Base-by-base conservation (phyloP, 1,284 basidiomycete genomes). In the Thelephora terrestris region DNA sequence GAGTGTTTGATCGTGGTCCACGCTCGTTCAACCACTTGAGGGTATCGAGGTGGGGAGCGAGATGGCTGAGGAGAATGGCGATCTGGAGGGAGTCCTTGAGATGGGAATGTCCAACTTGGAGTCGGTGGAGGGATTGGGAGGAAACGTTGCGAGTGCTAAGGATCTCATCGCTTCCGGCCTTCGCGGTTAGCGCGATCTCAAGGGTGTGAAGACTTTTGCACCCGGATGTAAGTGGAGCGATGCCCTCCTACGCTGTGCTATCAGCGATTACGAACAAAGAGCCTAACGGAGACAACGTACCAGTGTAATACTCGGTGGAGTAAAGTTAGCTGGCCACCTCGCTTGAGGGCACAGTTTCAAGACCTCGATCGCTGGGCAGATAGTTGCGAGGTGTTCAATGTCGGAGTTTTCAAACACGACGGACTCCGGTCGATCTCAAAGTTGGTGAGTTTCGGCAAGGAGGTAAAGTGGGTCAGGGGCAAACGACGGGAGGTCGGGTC, bases 351-450 rank as follows among this genome's bases (percentile, higher is more conserved):
- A 85, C 12, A 87, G 66, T 37, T 75, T 74, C 37, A 85, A 62
- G 20, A 75, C 68, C 63, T 86, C 81, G 50, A 87, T 66, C 52
- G 71, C 76, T 0, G 84, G 83, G 52, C 79, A 83, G 34, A 76
- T 73, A 32, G 67, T 67, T 17, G 80, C 76, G 7, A 86, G 56
- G 53, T 69, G 69, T 44, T 67, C 65, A 51, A 87, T 60, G 60
- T 87, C 84, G 47, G 66, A 61, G 35, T 78, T 70, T 45, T 71
- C 66, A 64, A 87, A 79, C 50, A 83, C 65, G 45, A 77, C 70
- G 5, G 81, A 85, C 59, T 85, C 81, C 16, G 84, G 82, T 87
- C 85, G 51, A 87, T 73, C 47, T 85, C 83, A 39, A 87, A 68
- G 20, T 77, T 74, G 36, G 66, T 58, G 49, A 87, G 69, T 32